Conservation (phyloP, 2,329 filamentous ascomycete species). For the Metarhizium brunneum region DNA sequence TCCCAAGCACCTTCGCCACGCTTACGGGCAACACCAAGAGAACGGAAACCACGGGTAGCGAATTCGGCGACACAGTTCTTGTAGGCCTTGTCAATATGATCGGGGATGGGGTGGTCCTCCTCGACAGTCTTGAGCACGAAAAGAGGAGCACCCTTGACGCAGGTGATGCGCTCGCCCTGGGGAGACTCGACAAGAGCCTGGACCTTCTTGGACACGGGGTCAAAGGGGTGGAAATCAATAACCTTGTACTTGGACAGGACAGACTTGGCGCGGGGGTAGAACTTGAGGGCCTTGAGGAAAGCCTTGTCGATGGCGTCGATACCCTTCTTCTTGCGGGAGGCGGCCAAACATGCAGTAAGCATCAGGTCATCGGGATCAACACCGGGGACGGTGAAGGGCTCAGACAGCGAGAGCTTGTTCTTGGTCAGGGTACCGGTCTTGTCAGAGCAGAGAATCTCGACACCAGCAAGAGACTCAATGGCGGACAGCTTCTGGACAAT, state of each 20-base stretch:
- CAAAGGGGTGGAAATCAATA: constrained; percentile 78
- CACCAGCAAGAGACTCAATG: constrained; percentile 85
- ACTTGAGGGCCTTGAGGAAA: constrained; percentile 77
- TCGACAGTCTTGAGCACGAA: constrained; percentile 82
- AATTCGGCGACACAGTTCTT: constrained; percentile 91
- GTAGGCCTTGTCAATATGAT: constrained; percentile 71
- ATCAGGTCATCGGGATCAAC: constrained; percentile 83
- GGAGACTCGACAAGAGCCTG: constrained; percentile 75
- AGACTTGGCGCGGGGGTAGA: constrained; percentile 73
- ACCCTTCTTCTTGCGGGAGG: constrained; percentile 90
- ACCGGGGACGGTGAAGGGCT: constrained; percentile 74
- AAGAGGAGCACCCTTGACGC: constrained; percentile 84
- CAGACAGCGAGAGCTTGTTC: constrained; percentile 83
- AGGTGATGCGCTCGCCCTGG: constrained; percentile 74
- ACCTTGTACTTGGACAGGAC: constrained; percentile 78
- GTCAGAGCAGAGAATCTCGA: constrained; percentile 83
- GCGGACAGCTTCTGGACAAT: constrained; percentile 90
- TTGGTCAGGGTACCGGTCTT: constrained; percentile 85
- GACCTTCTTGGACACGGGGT: constrained; percentile 91
- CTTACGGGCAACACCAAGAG: constrained; percentile 87
- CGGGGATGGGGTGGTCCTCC: constrained; percentile 71
- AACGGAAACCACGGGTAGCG: constrained; percentile 87
- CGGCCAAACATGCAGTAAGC: constrained; percentile 83
- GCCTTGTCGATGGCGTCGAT: constrained; percentile 93
- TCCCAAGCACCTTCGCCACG: constrained; percentile 75